Percentiles rank a stretch among this genome's conserved stretches.
These are phyloP conservation scores for Capsicum chinense DNA, from an alignment of 257 asterid species.

Conservation along the genomic window DNA sequence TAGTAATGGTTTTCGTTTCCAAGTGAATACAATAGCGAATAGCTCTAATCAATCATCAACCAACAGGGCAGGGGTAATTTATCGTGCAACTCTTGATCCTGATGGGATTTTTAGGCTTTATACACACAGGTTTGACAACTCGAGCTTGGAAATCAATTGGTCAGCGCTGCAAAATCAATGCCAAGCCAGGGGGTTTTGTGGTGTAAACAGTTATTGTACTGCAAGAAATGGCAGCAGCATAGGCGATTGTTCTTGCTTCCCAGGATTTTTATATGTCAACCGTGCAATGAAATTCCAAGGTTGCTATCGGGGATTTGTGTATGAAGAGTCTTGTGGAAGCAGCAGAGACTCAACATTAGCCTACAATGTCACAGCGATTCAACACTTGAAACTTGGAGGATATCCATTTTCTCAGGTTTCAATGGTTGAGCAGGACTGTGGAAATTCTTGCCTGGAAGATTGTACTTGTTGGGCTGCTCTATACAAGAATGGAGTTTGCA, in stretches of 20 bases:
- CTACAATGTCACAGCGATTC: constrained; percentile 32
- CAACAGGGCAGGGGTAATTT: too few relatives aligned
- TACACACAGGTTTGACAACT: too few relatives aligned
- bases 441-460: constrained; percentile 47
- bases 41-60: too few relatives aligned
- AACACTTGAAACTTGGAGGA: not conserved
- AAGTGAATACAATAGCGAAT: too few relatives aligned
- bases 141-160: constrained; percentile 23
- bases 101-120: too few relatives aligned
- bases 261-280: constrained; percentile 42
- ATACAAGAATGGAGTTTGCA: constrained; percentile 35
- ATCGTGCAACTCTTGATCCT: too few relatives aligned
- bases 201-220: constrained; percentile 51
- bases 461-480: constrained; percentile 60
- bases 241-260: constrained; percentile 51
- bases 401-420: constrained; percentile 29
- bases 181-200: constrained; percentile 52
- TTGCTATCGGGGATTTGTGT: constrained; percentile 36
- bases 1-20: too few relatives aligned
- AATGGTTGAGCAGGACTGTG: constrained; percentile 40
- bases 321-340: constrained; percentile 34
- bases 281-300: constrained; percentile 42
- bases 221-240: constrained; percentile 26
- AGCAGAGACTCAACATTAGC: not conserved
- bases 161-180: constrained; percentile 38